Evolutionary conservation across 2,329 filamentous ascomycete genomes (phyloP).

Genomic region (Fusarium dimerum): DNA sequence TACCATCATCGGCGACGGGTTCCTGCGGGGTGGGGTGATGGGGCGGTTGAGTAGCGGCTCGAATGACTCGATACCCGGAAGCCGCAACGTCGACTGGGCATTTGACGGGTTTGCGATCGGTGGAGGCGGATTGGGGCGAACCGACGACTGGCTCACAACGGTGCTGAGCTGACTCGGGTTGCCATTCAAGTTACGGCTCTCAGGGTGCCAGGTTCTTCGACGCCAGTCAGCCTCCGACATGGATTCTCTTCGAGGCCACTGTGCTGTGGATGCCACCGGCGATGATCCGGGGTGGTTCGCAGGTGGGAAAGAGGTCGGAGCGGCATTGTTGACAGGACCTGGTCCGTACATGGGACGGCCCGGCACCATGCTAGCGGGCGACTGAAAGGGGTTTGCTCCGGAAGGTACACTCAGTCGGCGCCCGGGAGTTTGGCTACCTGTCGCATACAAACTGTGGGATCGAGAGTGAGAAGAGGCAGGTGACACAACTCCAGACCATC

Average conservation of each 20-base stretch:
- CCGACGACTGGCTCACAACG: slow-evolving; percentile 68
- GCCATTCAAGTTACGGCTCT: slow-evolving; percentile 64
- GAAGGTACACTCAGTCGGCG: slow-evolving; percentile 84
- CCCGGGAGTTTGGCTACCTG: slow-evolving; percentile 64
- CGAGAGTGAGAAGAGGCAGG: slow-evolving; percentile 70
- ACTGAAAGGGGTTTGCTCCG: slow-evolving; percentile 71
- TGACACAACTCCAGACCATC: slow-evolving; percentile 72
- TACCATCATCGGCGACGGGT: slow-evolving; percentile 75
- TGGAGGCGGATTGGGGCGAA: slow-evolving; percentile 55
- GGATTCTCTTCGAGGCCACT: slow-evolving; percentile 67
- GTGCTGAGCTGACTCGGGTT: slow-evolving; percentile 74
- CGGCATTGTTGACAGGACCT: slow-evolving; percentile 56
- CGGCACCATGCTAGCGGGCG: slow-evolving; percentile 56
- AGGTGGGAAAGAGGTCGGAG: slow-evolving; percentile 55
- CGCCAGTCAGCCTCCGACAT: slow-evolving; percentile 75
- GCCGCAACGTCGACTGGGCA: slow-evolving; percentile 62
- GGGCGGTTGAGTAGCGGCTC: slow-evolving; percentile 70
- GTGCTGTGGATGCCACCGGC: slow-evolving; percentile 65
- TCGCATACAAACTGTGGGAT: slow-evolving; percentile 69
- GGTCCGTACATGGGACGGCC: slow-evolving; percentile 57
- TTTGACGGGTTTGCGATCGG: slow-evolving; percentile 48
- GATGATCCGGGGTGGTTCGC: slow-evolving; percentile 61
- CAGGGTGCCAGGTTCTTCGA: slow-evolving; percentile 88
- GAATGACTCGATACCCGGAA: slow-evolving; percentile 92
- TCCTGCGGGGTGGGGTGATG: slow-evolving; percentile 62